A percentile compares a stretch with the other conserved stretches of the same genome.
phyloP scores from a whole-genome alignment of 148 eudicot species.

The Cornus suecica region DNA sequence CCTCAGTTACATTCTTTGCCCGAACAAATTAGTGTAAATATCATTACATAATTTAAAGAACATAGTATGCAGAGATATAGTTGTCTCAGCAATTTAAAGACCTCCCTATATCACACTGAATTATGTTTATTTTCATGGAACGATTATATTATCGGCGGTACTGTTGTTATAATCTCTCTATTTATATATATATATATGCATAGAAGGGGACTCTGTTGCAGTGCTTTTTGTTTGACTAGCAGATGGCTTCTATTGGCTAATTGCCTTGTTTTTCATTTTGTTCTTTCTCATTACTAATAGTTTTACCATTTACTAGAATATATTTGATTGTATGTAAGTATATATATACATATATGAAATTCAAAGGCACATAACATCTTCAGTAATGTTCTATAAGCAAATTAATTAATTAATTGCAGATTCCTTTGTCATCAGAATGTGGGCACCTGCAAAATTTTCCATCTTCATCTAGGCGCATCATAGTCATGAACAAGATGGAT shows the following conservation, averaged over 20 bases:
- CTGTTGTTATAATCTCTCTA: background rate
- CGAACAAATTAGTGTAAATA: too few relatives aligned
- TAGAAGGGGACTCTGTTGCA: too few relatives aligned
- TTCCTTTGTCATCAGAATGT: slow-evolving; percentile 74
- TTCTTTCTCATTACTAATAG: too few relatives aligned
- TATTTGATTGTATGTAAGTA: background rate
- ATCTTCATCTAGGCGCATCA: slow-evolving; percentile 44
- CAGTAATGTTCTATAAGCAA: background rate
- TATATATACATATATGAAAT: background rate
- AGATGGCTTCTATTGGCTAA: too few relatives aligned
- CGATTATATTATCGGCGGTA: background rate
- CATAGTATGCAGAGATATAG: background rate
- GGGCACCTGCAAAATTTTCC: slow-evolving; percentile 37
- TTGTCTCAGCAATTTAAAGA: background rate
- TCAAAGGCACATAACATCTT: background rate
- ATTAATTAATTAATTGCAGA: slow-evolving; percentile 25
- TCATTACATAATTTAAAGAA: background rate
- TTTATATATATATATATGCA: too few relatives aligned
- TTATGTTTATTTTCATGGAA: background rate
- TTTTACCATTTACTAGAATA: background rate
- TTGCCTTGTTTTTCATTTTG: too few relatives aligned
- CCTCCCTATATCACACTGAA: background rate
- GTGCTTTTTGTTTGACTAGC: too few relatives aligned
- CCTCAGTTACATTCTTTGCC: too few relatives aligned
- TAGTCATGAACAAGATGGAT: slow-evolving; percentile 78